Conservation (phyloP, 2,329 filamentous ascomycete species). For the Cytospora schulzeri region DNA sequence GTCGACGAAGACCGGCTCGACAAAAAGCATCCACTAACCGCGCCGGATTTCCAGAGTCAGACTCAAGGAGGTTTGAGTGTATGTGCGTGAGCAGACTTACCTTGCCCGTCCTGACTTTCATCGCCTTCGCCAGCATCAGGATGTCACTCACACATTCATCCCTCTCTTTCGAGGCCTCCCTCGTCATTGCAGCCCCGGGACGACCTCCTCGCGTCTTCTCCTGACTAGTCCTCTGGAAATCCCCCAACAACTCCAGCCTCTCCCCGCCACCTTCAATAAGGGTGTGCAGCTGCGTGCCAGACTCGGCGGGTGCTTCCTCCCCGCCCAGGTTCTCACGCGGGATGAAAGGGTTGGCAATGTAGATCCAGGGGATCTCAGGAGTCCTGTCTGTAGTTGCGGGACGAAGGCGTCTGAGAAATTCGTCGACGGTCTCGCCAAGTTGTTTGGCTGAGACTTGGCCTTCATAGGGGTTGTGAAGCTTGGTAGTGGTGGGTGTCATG, state of each 20-base stretch:
- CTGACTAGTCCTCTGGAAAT: conserved; percentile 49
- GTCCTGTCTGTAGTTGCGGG: conserved; percentile 60
- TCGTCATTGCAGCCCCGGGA: conserved; percentile 41
- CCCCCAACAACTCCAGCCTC: conserved; percentile 48
- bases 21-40: conserved; percentile 76
- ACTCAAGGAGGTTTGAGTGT: conserved; percentile 9
- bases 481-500: conserved; percentile 14
- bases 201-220: conserved; percentile 31
- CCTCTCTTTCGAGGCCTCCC: conserved; percentile 53
- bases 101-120: conserved; percentile 67
- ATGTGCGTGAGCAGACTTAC: conserved; percentile 39
- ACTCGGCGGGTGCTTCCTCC: conserved; percentile 51
- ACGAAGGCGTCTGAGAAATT: conserved; percentile 68
- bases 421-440: conserved; percentile 34
- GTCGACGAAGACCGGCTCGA: conserved; percentile 55
- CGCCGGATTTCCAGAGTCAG: background rate
- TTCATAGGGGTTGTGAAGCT: conserved; percentile 61
- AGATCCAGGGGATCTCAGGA: conserved; percentile 67
- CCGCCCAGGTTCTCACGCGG: conserved; percentile 47
- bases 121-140: conserved; percentile 59
- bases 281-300: conserved; percentile 47
- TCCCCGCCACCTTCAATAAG: conserved; percentile 57
- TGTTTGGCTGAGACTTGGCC: conserved; percentile 59
- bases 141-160: conserved; percentile 57
- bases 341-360: conserved; percentile 66